Percentiles rank a stretch among this genome's conserved stretches.
phyloP scores from a whole-genome alignment of 2,329 filamentous ascomycete species.

The Exophiala lecanii-corni region DNA sequence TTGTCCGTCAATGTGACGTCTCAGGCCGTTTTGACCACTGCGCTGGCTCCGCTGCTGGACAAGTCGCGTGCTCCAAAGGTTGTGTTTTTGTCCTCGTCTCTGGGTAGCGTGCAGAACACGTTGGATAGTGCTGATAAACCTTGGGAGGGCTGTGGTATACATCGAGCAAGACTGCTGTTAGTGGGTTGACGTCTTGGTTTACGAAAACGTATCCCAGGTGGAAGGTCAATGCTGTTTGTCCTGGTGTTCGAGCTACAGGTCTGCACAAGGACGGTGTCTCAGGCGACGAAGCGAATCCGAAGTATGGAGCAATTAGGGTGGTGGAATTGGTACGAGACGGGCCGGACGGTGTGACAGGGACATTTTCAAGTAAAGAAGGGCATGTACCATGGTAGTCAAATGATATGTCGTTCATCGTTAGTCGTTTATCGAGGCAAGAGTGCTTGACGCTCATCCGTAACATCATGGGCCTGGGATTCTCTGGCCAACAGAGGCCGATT shows the following conservation, averaged over 20 bases:
- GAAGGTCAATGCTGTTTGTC: slow-evolving; percentile 26
- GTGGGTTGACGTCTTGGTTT: slow-evolving; percentile 21
- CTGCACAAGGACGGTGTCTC: slow-evolving; percentile 13
- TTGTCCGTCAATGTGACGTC: slow-evolving; percentile 28
- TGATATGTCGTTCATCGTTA: neutral
- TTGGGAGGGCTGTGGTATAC: slow-evolving; percentile 14
- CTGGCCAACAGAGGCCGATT: too few species aligned
- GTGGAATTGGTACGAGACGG: slow-evolving; percentile 21
- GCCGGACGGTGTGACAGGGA: slow-evolving; percentile 18
- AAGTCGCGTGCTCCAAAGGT: slow-evolving; percentile 21
- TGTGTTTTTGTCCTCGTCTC: slow-evolving; percentile 19
- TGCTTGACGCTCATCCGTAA: slow-evolving; percentile 11
- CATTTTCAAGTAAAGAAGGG: slow-evolving; percentile 18
- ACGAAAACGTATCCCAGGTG: slow-evolving; percentile 19
- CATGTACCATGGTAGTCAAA: slow-evolving; percentile 21
- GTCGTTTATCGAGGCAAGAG: slow-evolving; percentile 11
- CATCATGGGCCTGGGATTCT: too few species aligned
- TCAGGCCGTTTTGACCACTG: slow-evolving; percentile 22
- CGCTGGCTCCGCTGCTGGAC: slow-evolving; percentile 21
- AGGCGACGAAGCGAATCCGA: slow-evolving; percentile 20
- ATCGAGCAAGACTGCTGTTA: slow-evolving; percentile 21
- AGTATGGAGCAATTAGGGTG: slow-evolving; percentile 19
- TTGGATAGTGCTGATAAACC: slow-evolving; percentile 4
- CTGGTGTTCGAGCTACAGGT: slow-evolving; percentile 18
- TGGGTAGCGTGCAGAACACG: slow-evolving; percentile 17